These are phyloP conservation scores for Baorangia bicolor DNA, from an alignment of 768 basidiomycete genomes.

Conservation along the genomic window DNA sequence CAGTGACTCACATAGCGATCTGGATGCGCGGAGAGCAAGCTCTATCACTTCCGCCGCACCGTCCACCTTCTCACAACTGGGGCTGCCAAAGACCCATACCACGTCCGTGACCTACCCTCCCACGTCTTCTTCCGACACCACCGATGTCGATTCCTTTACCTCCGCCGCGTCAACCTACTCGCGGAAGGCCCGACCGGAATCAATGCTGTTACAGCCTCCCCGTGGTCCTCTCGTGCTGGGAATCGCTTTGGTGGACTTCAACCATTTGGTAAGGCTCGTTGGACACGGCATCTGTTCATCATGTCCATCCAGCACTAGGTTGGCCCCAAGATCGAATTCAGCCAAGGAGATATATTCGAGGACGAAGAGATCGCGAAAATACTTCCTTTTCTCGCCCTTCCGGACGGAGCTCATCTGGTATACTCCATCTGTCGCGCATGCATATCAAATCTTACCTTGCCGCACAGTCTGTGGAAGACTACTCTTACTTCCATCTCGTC, in stretches of 20 bases:
- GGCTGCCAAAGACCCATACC: slow-evolving; percentile 36
- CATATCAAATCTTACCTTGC: slow-evolving; percentile 8
- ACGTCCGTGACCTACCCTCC: slow-evolving; percentile 60
- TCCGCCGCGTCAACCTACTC: slow-evolving; percentile 57
- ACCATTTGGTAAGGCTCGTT: slow-evolving; percentile 70
- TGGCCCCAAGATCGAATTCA: slow-evolving; percentile 89
- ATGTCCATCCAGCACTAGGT: slow-evolving; percentile 48
- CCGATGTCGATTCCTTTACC: slow-evolving; percentile 56
- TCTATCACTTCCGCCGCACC: slow-evolving; percentile 53
- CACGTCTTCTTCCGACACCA: slow-evolving; percentile 40
- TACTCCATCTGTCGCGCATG: slow-evolving; percentile 1
- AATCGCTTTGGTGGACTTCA: slow-evolving; percentile 92
- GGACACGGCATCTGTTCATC: slow-evolving; percentile 7
- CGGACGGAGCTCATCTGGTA: slow-evolving; percentile 95
- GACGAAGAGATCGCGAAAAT: slow-evolving; percentile 84
- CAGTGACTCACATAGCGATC: slow-evolving; percentile 46
- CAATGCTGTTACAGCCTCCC: slow-evolving; percentile 62
- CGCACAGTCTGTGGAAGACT: slow-evolving; percentile 63
- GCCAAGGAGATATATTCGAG: slow-evolving; percentile 72
- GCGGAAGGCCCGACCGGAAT: slow-evolving; percentile 76
- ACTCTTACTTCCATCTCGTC: slow-evolving; percentile 93
- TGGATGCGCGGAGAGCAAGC: slow-evolving; percentile 38
- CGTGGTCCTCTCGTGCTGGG: slow-evolving; percentile 68
- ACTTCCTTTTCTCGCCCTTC: slow-evolving; percentile 92
- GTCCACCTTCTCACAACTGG: slow-evolving; percentile 37